Percentiles rank a stretch among this genome's conserved stretches.
Conservation (phyloP, 1,139 yeast species). For the Yamadazyma diospyri region DNA sequence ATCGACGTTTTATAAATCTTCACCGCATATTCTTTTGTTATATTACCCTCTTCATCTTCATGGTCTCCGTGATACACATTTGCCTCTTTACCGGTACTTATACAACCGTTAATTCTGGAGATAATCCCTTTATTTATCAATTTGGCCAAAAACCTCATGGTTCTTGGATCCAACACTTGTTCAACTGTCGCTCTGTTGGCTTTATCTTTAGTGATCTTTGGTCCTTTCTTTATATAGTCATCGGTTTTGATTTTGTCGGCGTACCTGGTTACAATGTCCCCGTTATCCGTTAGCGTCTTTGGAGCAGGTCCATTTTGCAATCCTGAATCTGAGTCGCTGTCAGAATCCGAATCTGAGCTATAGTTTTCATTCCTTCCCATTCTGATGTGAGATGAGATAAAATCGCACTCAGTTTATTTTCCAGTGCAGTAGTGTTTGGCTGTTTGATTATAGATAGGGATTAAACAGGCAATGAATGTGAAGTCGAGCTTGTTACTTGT, state of each 20-base stretch:
- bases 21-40: slow-evolving; percentile 67
- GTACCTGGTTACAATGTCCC: slow-evolving; percentile 57
- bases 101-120: slow-evolving; percentile 86
- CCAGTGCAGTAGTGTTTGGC: background rate
- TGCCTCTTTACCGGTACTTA: slow-evolving; percentile 97
- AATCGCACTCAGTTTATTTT: slow-evolving; percentile 1
- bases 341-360: slow-evolving; percentile 7
- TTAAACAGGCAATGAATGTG: slow-evolving; percentile 14
- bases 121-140: slow-evolving; percentile 80
- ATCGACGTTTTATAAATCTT: slow-evolving; percentile 96
- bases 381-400: slow-evolving; percentile 3
- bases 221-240: slow-evolving; percentile 52
- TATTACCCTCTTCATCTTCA: slow-evolving; percentile 43
- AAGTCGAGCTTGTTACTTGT: slow-evolving; percentile 16
- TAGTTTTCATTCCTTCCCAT: background rate
- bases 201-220: slow-evolving; percentile 67
- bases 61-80: slow-evolving; percentile 93
- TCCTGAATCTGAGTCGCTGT: slow-evolving; percentile 6
- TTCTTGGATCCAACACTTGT: slow-evolving; percentile 93
- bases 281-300: slow-evolving; percentile 42
- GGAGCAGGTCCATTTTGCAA: slow-evolving; percentile 5
- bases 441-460: too few species aligned
- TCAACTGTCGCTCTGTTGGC: slow-evolving; percentile 96
- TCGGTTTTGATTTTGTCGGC: slow-evolving; percentile 64
- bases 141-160: slow-evolving; percentile 76